phyloP scores from a whole-genome alignment of 176 grass and related monocot species.

The Phragmites australis region DNA sequence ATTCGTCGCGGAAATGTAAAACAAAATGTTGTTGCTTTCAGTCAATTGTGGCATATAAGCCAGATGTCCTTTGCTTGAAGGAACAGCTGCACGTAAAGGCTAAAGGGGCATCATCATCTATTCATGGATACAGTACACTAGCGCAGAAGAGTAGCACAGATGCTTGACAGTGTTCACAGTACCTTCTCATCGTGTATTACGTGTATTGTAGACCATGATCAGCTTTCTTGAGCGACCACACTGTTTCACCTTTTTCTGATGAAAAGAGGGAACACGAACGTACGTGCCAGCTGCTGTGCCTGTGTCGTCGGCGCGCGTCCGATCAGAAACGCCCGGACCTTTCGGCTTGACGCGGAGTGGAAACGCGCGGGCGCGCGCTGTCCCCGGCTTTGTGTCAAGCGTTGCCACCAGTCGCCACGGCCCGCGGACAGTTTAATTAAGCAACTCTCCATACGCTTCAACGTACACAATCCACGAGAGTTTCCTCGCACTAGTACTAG shows the following conservation, averaged over 20 bases:
- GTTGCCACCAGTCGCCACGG: background rate
- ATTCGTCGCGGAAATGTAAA: background rate
- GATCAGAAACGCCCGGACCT: too few relatives aligned
- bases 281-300: background rate
- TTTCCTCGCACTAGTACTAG: background rate
- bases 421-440: background rate
- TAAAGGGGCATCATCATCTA: background rate
- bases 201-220: too few relatives aligned
- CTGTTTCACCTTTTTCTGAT: background rate
- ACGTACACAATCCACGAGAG: background rate
- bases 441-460: background rate
- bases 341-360: too few relatives aligned
- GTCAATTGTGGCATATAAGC: too few relatives aligned
- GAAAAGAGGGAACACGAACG: background rate
- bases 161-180: too few relatives aligned
- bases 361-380: background rate
- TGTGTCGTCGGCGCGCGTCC: too few relatives aligned
- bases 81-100: background rate
- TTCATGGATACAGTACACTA: too few relatives aligned
- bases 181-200: too few relatives aligned
- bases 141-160: background rate
- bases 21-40: background rate
- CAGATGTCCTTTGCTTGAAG: constrained; percentile 5
- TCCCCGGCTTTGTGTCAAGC: background rate
- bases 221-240: too few relatives aligned